Percentiles rank a stretch among this genome's conserved stretches.
phyloP scores from a whole-genome alignment of 1,139 yeast genomes.

The Pichia sp. region DNA sequence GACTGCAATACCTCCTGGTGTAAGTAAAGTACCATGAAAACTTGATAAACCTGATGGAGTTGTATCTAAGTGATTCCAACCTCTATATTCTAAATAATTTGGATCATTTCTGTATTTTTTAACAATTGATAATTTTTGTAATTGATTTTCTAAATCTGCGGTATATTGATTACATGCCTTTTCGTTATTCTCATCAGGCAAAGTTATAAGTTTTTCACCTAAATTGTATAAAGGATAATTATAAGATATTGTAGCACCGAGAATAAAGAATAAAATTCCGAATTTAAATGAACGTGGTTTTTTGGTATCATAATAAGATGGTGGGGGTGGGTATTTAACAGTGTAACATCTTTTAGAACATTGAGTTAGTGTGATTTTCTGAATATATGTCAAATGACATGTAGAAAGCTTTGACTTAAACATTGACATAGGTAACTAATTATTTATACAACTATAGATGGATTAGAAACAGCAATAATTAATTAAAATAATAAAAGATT shows the following conservation, averaged over 20 bases:
- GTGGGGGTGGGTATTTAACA: constrained; percentile 18
- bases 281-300: constrained; percentile 4
- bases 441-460: too few species aligned
- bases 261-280: constrained; percentile 15
- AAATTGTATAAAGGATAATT: constrained; percentile 25
- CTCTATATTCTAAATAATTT: constrained; percentile 39
- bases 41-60: constrained; percentile 11
- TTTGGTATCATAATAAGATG: constrained; percentile 13
- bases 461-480: background rate
- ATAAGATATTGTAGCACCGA: constrained; percentile 24
- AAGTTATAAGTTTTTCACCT: constrained; percentile 16
- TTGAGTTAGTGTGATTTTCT: too few species aligned
- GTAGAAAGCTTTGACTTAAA: too few species aligned
- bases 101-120: constrained; percentile 39
- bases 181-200: constrained; percentile 18
- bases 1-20: constrained; percentile 73
- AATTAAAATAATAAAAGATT: background rate
- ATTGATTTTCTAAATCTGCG: constrained; percentile 37
- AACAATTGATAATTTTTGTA: constrained; percentile 49
- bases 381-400: too few species aligned
- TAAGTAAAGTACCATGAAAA: constrained; percentile 37
- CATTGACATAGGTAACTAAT: too few species aligned
- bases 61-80: constrained; percentile 55
- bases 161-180: constrained; percentile 24
- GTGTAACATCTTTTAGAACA: constrained; percentile 4